phyloP scores from a whole-genome alignment of 169 alveolate genomes.

The Theileria annulata region DNA sequence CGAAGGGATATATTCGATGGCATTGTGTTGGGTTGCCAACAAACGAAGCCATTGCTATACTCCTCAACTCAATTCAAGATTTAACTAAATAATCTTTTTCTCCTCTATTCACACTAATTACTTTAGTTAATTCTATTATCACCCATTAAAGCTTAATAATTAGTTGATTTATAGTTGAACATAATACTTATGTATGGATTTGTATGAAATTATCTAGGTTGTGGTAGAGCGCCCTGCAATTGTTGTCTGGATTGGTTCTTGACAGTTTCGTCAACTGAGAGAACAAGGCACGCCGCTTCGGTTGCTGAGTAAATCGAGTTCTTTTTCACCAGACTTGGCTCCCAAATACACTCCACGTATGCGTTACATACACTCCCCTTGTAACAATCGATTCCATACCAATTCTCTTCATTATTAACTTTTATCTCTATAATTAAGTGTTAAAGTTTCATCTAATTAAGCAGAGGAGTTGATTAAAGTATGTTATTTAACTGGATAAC shows the following conservation, averaged over 20 bases:
- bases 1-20: conserved; percentile 65
- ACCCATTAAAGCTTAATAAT: too few relatives aligned
- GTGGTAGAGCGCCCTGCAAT: not conserved
- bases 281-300: conserved; percentile 96
- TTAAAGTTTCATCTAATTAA: too few relatives aligned
- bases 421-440: not conserved
- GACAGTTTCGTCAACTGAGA: conserved; percentile 96
- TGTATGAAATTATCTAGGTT: not conserved
- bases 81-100: not conserved
- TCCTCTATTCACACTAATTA: not conserved
- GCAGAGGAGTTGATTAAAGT: too few relatives aligned
- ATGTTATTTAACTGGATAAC: conserved; percentile 67
- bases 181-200: too few relatives aligned
- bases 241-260: conserved; percentile 76
- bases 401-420: conserved; percentile 38
- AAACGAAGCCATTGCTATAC: conserved; percentile 36
- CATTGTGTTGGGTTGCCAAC: conserved; percentile 61
- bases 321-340: conserved; percentile 92
- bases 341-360: conserved; percentile 91
- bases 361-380: conserved; percentile 89
- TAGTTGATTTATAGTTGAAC: too few relatives aligned
- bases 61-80: conserved; percentile 26
- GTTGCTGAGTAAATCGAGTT: conserved; percentile 96
- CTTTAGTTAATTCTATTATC: too few relatives aligned
- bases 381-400: conserved; percentile 95